Conservation (phyloP, 441 rosid genomes). For the Eutrema salsugineum region DNA sequence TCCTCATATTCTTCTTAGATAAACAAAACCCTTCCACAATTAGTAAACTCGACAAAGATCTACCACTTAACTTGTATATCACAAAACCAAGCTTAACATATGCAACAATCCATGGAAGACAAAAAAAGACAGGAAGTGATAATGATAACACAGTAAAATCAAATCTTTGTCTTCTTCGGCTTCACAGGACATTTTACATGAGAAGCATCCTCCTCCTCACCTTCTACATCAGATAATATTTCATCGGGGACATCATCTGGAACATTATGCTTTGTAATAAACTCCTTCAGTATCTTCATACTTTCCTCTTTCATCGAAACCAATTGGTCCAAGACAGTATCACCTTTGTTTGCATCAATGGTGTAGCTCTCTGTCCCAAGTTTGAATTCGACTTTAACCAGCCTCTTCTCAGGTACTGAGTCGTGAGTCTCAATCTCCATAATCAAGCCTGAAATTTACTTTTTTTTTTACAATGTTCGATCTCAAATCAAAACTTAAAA, state of each 20-base stretch:
- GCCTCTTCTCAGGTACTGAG: constrained; percentile 17
- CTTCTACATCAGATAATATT: constrained; percentile 52
- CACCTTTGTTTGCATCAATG: constrained; percentile 36
- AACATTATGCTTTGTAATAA: constrained; percentile 71
- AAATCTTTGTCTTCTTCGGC: constrained; percentile 58
- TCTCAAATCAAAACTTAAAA: not conserved
- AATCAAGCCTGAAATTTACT: not conserved
- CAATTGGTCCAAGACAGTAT: constrained; percentile 51
- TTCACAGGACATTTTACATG: constrained; percentile 39
- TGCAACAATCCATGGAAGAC: not conserved
- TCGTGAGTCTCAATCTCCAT: constrained; percentile 47
- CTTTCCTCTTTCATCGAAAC: constrained; percentile 66
- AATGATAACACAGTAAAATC: not conserved
- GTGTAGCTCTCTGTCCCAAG: constrained; percentile 60
- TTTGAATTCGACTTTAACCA: constrained; percentile 40
- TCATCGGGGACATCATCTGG: constrained; percentile 68
- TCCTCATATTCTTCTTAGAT: not conserved
- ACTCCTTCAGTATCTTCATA: constrained; percentile 67
- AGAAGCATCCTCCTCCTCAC: constrained; percentile 26
- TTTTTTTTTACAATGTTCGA: not conserved
- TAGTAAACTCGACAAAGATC: not conserved
- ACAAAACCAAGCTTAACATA: not conserved
- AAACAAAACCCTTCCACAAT: not conserved
- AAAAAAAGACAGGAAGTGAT: not conserved
- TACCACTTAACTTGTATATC: not conserved